Evolutionary conservation across 257 asterid species (phyloP), one percentile per base, ranked within the genome.

Genomic region (Solanum stenotomum): DNA sequence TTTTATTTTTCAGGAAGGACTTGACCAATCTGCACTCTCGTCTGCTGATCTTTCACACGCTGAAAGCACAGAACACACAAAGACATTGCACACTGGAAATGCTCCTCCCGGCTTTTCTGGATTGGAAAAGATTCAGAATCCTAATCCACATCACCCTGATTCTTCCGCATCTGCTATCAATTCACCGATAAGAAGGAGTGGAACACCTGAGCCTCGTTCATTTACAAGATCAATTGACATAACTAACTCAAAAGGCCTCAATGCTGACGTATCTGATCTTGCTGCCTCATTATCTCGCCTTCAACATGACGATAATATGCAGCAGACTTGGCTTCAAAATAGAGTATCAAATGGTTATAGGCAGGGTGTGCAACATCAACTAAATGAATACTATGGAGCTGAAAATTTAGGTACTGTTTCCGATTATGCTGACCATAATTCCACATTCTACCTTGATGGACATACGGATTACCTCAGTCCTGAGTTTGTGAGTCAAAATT

Each of bases 1-100:
- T 46, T 81, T 46, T 25, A 20, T 84, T 87, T 88, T 89, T 65
- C 95, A 96, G 98, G 98, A 93, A 90, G 96, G 94, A 86, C 87
- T 46, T 84, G 88, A 91, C 77, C 96, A 94, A 31, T 89, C 92
- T 20, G 85, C 86, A 71, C 68, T 83, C 83, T 89, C 96, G n/a
- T 83, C 86, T 1, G 68, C 87, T 87, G 86, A 88, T 86, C 90
- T 91, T 33, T 93, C 98, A 22, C 93, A 91, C 68, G 78, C 96
- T 22, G 85, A 95, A 38, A 95, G 96, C 89, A 87, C 89, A 56
- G 93, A 75, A 86, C 15, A 87, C 81, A 61, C 76, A 67, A 88
- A 16, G 85, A 87, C 87, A 83, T 87, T 68, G 35, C 88, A 7
- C 12, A 67, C 63, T 49, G 68, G 71, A 83, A 89, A 76, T 83